phyloP scores from a whole-genome alignment of 73 alveolate species.

The Symbiodinium pilosum region DNA sequence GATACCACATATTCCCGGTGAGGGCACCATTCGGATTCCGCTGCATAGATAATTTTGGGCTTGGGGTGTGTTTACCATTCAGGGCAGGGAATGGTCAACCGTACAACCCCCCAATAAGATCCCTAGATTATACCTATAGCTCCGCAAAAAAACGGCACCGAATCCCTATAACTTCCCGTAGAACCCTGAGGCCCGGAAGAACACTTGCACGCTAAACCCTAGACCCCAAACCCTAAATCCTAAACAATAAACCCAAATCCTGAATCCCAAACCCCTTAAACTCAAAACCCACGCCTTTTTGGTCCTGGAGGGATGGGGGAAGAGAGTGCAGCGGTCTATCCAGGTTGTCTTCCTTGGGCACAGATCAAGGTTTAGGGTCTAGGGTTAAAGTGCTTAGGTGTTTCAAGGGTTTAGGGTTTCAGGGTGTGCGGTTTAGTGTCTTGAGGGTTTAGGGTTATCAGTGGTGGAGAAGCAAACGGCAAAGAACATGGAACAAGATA shows the following conservation, averaged over 20 bases:
- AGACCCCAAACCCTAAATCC: neutral
- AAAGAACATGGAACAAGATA: too few relatives aligned
- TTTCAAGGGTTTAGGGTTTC: neutral
- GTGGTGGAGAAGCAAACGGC: too few relatives aligned
- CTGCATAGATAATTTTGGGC: too few relatives aligned
- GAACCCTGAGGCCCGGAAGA: too few relatives aligned
- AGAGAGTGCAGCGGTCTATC: constrained; percentile 59
- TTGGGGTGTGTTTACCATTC: too few relatives aligned
- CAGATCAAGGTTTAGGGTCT: neutral
- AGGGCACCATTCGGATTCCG: too few relatives aligned
- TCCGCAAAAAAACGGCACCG: too few relatives aligned
- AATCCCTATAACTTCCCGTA: too few relatives aligned
- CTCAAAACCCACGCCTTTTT: neutral
- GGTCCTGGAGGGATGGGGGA: constrained; percentile 40
- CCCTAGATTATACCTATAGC: too few relatives aligned
- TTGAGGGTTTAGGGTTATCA: neutral
- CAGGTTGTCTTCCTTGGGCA: constrained; percentile 29
- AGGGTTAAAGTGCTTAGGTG: neutral
- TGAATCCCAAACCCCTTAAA: neutral
- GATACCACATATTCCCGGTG: too few relatives aligned
- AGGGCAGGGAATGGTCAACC: too few relatives aligned
- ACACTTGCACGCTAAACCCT: neutral
- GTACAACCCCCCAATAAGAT: too few relatives aligned
- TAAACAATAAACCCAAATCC: neutral
- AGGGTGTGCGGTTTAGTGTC: neutral